Evolutionary conservation across 371 early-diverging fungal species (phyloP), one percentile per base, ranked within the genome.

Genomic region (Parasitella parasitica): DNA sequence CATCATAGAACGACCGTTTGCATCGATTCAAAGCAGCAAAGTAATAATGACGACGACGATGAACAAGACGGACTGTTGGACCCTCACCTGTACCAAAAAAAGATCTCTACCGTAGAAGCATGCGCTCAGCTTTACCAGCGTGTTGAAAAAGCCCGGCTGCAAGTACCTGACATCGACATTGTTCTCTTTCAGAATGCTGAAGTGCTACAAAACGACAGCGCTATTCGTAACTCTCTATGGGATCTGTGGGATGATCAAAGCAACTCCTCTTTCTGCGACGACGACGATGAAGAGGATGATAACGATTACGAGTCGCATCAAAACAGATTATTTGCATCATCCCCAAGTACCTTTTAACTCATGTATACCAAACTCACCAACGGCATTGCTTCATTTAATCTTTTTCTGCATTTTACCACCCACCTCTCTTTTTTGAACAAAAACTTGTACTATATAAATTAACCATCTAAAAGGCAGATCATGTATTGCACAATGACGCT

Each of bases 191-290:
- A 63, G 36, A 43, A 70, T 57, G 75, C 75, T 6, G 53, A 70
- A 6, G 53, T 46, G 6, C 59, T 79, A 18, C 48, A 53, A 37
- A 48, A 60, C 20, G 72, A 79, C 64, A 22, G 57, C 18, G 51
- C 58, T 27, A 69, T 79, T 20, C 58, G 63, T 32, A 53, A 72
- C 26, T 60, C 75, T 15, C 38, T 76, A 49, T 77, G 77, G 75
- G 57, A 68, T 41, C 43, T 59, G n/a, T 70, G 67, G 67, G 76
- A 72, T 59, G 61, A 72, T 26, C n/a, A 38, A 26, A 55, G 39
- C 4, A 51, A 52, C 5, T 4, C 16, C 9, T 41, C 41, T 9
- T 41, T 20, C 8, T 41, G 20, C 1, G n/a, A 41, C 2, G 39
- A 39, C 2, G 18, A 4, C 1, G 4, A 22, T 41, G 41, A 36